These are phyloP conservation scores for Lenwebbia sp. DNA, from an alignment of 345 rosid genomes.

Conservation along the genomic window DNA sequence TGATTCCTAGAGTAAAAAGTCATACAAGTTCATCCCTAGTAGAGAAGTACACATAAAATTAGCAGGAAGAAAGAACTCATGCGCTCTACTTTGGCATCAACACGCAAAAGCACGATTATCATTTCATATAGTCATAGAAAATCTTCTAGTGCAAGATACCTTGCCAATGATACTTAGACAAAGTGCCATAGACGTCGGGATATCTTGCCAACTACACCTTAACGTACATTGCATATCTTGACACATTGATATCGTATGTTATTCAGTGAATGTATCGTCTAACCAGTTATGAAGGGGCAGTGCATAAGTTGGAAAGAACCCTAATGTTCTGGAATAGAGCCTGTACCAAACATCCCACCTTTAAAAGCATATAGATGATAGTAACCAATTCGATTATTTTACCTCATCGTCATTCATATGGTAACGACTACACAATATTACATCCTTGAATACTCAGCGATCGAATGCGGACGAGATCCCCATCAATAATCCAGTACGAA, in stretches of 20 bases:
- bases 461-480: background rate
- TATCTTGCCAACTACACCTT: background rate
- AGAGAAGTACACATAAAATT: background rate
- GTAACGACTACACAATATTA: background rate
- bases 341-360: background rate
- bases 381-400: background rate
- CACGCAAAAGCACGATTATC: background rate
- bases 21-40: background rate
- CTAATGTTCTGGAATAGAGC: background rate
- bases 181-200: background rate
- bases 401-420: background rate
- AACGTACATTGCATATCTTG: background rate
- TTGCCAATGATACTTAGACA: background rate
- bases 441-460: background rate
- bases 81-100: background rate
- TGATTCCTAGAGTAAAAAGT: background rate
- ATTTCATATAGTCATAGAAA: background rate
- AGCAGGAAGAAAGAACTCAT: background rate
- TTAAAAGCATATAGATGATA: background rate
- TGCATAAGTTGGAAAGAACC: background rate
- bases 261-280: background rate
- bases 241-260: background rate
- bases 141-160: background rate
- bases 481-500: background rate
- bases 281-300: background rate